Conservation (phyloP, 345 rosid genomes). For the Aquilaria sinensis region DNA sequence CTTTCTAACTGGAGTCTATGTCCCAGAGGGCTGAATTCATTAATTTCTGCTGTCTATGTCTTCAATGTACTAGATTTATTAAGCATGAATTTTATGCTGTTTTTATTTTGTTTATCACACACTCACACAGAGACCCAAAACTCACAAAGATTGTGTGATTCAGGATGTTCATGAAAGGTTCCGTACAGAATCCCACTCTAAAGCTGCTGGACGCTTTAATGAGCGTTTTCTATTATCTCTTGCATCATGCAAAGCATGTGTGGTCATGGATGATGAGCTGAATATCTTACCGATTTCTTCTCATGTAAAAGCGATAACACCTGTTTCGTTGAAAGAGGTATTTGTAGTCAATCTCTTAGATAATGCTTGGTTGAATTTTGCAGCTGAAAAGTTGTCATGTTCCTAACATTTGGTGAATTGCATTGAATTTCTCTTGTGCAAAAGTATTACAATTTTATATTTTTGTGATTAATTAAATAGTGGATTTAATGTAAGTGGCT, state of each 20-base stretch:
- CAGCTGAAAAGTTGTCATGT: slow-evolving; percentile 2
- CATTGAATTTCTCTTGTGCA: no score
- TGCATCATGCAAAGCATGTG: slow-evolving; percentile 89
- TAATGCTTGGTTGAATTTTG: background rate
- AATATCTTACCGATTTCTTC: slow-evolving; percentile 92
- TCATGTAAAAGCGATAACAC: slow-evolving; percentile 69
- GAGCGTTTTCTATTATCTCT: slow-evolving; percentile 86
- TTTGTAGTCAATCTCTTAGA: background rate
- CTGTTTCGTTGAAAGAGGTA: slow-evolving; percentile 63
- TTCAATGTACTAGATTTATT: background rate
- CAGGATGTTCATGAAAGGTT: slow-evolving; percentile 98
- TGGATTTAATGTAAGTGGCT: slow-evolving; percentile 5
- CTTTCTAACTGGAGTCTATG: no score
- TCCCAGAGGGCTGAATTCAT: background rate
- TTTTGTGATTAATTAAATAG: background rate
- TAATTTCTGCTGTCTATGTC: background rate
- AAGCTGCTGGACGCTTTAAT: slow-evolving; percentile 84
- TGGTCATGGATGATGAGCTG: slow-evolving; percentile 93
- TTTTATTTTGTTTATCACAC: background rate
- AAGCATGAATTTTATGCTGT: background rate
- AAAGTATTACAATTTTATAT: background rate
- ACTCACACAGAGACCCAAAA: background rate
- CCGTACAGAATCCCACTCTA: slow-evolving; percentile 91
- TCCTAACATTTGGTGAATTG: background rate
- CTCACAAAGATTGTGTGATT: slow-evolving; percentile 18